These are phyloP conservation scores for Botryotinia convoluta DNA, from an alignment of 2,329 filamentous ascomycete genomes.

Conservation along the genomic window DNA sequence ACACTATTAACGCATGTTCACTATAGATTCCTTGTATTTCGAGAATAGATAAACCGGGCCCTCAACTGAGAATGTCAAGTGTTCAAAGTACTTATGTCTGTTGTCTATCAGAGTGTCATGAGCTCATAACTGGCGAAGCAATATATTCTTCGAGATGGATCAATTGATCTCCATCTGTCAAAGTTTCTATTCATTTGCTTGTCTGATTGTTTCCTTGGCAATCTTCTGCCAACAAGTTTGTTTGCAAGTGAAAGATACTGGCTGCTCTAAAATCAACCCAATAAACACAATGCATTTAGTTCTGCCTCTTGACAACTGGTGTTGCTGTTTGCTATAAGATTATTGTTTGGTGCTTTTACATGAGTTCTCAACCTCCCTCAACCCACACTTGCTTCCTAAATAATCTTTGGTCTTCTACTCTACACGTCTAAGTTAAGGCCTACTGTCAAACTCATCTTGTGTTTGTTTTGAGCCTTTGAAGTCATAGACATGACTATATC, in stretches of 20 bases:
- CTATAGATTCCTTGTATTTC: not conserved
- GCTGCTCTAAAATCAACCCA: rapidly evolving
- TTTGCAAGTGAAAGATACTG: not conserved
- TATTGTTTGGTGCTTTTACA: not conserved
- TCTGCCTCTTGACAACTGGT: not conserved
- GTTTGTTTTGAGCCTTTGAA: not conserved
- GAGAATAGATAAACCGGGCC: not conserved
- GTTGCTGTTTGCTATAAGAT: not conserved
- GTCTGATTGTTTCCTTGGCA: not conserved
- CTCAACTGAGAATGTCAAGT: too few relatives aligned
- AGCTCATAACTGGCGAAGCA: too few relatives aligned
- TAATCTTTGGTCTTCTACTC: not conserved
- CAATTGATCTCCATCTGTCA: not conserved
- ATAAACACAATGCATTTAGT: not conserved
- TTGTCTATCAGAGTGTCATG: too few relatives aligned
- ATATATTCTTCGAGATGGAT: too few relatives aligned
- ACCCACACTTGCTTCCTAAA: not conserved
- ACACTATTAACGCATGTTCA: not conserved
- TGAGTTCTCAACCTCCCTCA: not conserved
- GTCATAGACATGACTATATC: not conserved
- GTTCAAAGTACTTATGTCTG: too few relatives aligned
- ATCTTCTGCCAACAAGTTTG: not conserved
- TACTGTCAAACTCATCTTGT: not conserved
- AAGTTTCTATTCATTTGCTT: not conserved
- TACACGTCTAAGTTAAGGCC: rapidly evolving